A percentile compares a stretch with the other conserved stretches of the same genome.
Conservation (phyloP, 805 yeast species). For the Brettanomyces bruxellensis region DNA sequence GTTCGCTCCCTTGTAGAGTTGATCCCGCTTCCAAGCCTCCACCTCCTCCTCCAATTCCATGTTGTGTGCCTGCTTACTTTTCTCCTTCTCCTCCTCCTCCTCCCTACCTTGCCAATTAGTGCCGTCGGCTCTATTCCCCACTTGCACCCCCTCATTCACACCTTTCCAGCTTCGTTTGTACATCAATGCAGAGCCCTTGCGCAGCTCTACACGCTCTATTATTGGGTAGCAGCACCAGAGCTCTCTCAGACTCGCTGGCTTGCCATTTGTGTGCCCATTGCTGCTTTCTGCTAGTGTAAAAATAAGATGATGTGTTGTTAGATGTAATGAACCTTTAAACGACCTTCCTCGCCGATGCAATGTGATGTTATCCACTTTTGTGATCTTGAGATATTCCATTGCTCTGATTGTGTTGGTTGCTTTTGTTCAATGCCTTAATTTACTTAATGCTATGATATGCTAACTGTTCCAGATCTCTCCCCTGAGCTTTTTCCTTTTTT, state of each 20-base stretch:
- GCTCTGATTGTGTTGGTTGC: background rate
- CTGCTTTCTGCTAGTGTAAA: slow-evolving; percentile 30
- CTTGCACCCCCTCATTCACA: background rate
- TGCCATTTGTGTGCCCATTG: background rate
- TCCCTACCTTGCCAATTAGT: background rate
- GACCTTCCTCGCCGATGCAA: slow-evolving; percentile 50
- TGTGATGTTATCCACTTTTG: slow-evolving; percentile 37
- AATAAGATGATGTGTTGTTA: slow-evolving; percentile 70
- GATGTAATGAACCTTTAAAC: slow-evolving; percentile 51
- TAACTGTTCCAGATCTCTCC: too few species aligned
- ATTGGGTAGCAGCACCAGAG: slow-evolving; percentile 91
- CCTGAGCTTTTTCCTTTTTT: too few species aligned
- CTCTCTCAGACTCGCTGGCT: slow-evolving; percentile 33
- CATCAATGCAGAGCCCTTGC: slow-evolving; percentile 41
- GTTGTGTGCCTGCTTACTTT: background rate
- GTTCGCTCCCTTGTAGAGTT: slow-evolving; percentile 31
- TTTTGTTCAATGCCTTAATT: too few species aligned
- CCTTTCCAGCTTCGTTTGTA: background rate
- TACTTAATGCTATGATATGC: too few species aligned
- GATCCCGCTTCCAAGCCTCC: slow-evolving; percentile 4
- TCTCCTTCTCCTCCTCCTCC: slow-evolving; percentile 1
- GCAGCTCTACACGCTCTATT: slow-evolving; percentile 51
- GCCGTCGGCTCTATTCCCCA: background rate
- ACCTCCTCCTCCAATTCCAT: slow-evolving; percentile 2
- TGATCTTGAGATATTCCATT: slow-evolving; percentile 50